Evolutionary conservation across 2,329 filamentous ascomycete species (phyloP).

Genomic region (Ophiocordyceps robertsii): DNA sequence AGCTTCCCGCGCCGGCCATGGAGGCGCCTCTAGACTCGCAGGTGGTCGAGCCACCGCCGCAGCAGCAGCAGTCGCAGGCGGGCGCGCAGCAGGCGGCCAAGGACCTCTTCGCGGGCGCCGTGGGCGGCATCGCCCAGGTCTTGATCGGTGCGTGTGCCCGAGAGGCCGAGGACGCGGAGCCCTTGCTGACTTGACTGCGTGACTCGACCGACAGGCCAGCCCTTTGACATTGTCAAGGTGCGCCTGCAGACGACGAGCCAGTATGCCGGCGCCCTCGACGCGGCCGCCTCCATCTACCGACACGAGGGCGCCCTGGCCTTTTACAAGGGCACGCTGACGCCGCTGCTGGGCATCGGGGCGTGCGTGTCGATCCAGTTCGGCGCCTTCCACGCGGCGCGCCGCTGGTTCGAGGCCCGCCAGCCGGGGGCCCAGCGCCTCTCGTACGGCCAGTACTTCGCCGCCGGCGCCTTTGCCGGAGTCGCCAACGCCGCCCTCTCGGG

Average conservation of each 20-base stretch:
- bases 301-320: constrained; percentile 84
- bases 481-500: constrained; percentile 80
- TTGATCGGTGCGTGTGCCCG: constrained; percentile 52
- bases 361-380: constrained; percentile 98
- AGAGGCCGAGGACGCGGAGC: too few relatives aligned
- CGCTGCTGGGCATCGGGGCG: constrained; percentile 87
- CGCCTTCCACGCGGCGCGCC: constrained; percentile 84
- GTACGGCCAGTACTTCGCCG: constrained; percentile 77
- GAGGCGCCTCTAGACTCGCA: constrained; percentile 17
- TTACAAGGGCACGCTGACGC: constrained; percentile 96
- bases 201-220: constrained; percentile 38
- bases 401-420: constrained; percentile 70
- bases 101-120: constrained; percentile 82
- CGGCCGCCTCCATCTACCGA: constrained; percentile 71
- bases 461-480: constrained; percentile 85
- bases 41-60: constrained; percentile 17
- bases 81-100: constrained; percentile 54
- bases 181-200: neutral
- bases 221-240: constrained; percentile 92
- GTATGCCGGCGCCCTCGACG: constrained; percentile 68
- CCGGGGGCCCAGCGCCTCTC: constrained; percentile 36
- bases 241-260: constrained; percentile 79
- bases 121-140: constrained; percentile 87
- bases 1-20: constrained; percentile 13
- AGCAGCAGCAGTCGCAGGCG: constrained; percentile 15